phyloP scores from a whole-genome alignment of 1,284 basidiomycete genomes.

The Cryptococcus jaspeensis region DNA sequence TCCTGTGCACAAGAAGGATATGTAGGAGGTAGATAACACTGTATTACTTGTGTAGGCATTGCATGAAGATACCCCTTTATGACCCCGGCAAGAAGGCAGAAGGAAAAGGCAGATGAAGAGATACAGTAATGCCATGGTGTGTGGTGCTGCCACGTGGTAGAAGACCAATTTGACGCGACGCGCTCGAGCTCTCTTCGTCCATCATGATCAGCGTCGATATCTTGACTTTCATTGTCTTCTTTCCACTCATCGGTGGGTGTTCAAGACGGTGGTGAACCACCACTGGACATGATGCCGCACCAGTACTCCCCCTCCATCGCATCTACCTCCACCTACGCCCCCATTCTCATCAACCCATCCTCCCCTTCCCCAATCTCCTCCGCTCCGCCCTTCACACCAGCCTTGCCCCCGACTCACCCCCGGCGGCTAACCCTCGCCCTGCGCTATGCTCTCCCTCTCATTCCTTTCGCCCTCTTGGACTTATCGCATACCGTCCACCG shows the following conservation, averaged over 20 bases:
- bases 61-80: not conserved
- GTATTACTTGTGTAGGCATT: not conserved
- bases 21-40: not conserved
- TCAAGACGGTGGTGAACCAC: not conserved
- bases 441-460: slow-evolving; percentile 13
- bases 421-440: not conserved
- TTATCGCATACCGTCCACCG: slow-evolving; percentile 1
- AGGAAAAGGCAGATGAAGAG: no score
- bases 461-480: slow-evolving; percentile 8
- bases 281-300: not conserved
- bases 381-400: not conserved
- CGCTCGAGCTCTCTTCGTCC: no score
- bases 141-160: no score
- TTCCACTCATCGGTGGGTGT: not conserved
- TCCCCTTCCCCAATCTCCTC: not conserved
- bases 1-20: not conserved
- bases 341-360: not conserved
- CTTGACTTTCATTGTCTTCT: not conserved
- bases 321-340: slow-evolving; percentile 1
- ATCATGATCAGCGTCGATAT: no score
- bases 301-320: not conserved
- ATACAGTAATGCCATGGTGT: no score
- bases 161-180: no score
- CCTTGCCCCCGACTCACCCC: not conserved
- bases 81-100: no score